Evolutionary conservation across 1,139 yeast genomes (phyloP), one percentile per base, ranked within the genome.

Genomic region (Casaregolazyma suthepensis): DNA sequence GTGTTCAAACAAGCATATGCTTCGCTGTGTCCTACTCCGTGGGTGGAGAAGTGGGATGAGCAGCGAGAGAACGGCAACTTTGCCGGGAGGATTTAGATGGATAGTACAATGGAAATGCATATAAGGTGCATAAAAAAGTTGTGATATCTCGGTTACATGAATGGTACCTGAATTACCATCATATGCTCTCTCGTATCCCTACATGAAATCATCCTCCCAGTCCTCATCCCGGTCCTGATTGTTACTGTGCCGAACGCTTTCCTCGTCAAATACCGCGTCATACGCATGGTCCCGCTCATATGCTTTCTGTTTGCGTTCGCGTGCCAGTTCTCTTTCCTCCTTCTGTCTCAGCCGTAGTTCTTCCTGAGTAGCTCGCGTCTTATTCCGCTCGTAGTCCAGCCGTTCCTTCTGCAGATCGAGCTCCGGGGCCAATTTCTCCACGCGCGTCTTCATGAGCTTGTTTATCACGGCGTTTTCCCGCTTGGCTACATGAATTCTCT

Each of bases 21-120:
- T 65, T 81, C 97, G 40, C 79, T 93, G 71, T 93, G 99, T 76
- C 99, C 99, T 58, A 78, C 82, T 54, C 85, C 85, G 67, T 90
- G 97, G 97, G 81, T 87, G 64, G 95, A 85, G 71, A 88, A 79
- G 74, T 93, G 98, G 98, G 94, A 93, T 71, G 96, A 85, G 67
- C 96, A 90, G 79, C 88, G 97, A 77, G 79, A 70, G 60, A 75
- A 76, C 60, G 88, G 89, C 64, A 83, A 74, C 67, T 84, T 85
- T 73, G 83, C 88, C 62, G 88, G 82, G 43, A 23, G 43, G 23
- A 29, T 46, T 18, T 46, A 37, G 35, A 7, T 26, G 31, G 15
- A n/a, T n/a, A 19, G 4, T 40, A 10, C n/a, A 12, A 42, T 42
- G 44, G 44, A 5, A 19, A 35, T 9, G 43, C 43, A 17, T 19